A percentile compares a stretch with the other conserved stretches of the same genome.
Conservation (phyloP, 2,329 filamentous ascomycete species). For the Fonsecaea monophora region DNA sequence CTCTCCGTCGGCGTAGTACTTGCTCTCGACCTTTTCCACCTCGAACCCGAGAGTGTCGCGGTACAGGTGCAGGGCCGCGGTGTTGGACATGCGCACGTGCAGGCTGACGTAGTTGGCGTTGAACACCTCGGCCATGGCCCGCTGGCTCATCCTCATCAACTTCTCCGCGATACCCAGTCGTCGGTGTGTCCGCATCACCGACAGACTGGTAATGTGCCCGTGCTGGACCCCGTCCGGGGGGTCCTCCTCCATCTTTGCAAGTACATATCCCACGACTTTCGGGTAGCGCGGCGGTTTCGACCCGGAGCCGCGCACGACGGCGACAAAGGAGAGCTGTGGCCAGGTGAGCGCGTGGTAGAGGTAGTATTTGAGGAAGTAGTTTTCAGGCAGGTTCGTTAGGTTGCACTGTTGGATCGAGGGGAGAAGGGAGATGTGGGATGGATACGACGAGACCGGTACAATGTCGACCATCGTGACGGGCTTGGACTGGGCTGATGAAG, state of each 20-base stretch:
- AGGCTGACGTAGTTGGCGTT: constrained; percentile 90
- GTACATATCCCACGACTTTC: constrained; percentile 98
- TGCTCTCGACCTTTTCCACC: constrained; percentile 80
- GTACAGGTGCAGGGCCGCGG: constrained; percentile 89
- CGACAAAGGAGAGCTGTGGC: constrained; percentile 96
- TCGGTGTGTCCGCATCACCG: constrained; percentile 94
- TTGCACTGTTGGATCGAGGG: constrained; percentile 93
- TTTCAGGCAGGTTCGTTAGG: constrained; percentile 98
- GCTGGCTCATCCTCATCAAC: constrained; percentile 93
- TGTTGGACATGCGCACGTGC: constrained; percentile 93
- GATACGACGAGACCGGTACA: constrained; percentile 55
- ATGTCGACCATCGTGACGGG: constrained; percentile 54
- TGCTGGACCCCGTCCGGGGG: constrained; percentile 87
- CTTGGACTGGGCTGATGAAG: neutral
- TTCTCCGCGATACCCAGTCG: constrained; percentile 93
- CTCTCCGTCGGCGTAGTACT: constrained; percentile 98
- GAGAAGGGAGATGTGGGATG: constrained; percentile 79
- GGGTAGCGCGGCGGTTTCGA: constrained; percentile 85
- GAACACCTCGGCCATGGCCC: constrained; percentile 96
- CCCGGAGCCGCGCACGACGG: constrained; percentile 79
- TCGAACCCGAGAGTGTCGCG: constrained; percentile 87
- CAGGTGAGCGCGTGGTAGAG: constrained; percentile 98
- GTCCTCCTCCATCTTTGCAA: constrained; percentile 99
- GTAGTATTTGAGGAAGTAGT: constrained; percentile 99
- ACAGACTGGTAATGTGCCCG: constrained; percentile 93